Percentiles rank a stretch among this genome's conserved stretches.
Evolutionary conservation across 1,139 yeast genomes (phyloP).

Genomic region (Candida sanyaensis): DNA sequence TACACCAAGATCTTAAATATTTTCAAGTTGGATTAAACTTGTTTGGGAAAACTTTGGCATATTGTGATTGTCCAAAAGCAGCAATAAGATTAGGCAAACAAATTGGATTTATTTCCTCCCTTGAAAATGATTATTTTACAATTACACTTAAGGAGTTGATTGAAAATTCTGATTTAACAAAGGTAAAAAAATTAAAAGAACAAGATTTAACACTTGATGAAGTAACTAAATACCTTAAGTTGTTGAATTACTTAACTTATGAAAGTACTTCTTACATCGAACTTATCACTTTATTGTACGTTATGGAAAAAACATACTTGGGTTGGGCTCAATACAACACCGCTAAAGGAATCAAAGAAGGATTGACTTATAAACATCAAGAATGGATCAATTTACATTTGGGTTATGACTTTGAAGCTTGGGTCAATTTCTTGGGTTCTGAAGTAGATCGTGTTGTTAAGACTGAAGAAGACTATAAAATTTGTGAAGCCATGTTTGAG

Average conservation of each 20-base stretch:
- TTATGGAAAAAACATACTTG: conserved; percentile 53
- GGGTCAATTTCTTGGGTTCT: conserved; percentile 46
- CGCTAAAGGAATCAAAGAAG: conserved; percentile 20
- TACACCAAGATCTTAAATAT: conserved; percentile 51
- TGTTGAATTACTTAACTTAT: conserved; percentile 29
- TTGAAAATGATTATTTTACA: conserved; percentile 51
- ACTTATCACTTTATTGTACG: conserved; percentile 45
- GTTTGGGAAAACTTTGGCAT: conserved; percentile 46
- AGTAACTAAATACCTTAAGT: conserved; percentile 41
- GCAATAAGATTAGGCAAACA: conserved; percentile 47
- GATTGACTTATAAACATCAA: conserved; percentile 44
- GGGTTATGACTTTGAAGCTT: conserved; percentile 44
- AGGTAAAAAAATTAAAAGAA: conserved; percentile 23
- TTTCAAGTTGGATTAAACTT: conserved; percentile 45
- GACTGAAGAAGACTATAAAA: conserved; percentile 15
- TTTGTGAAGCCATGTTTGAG: conserved; percentile 33
- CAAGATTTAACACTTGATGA: conserved; percentile 23
- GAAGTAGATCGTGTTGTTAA: conserved; percentile 44
- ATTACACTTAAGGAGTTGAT: conserved; percentile 32
- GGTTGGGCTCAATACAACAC: conserved; percentile 49
- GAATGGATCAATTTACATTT: conserved; percentile 56
- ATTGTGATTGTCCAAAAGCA: conserved; percentile 40
- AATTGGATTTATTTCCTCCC: conserved; percentile 49
- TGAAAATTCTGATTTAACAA: conserved; percentile 10
- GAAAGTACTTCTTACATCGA: conserved; percentile 39